Conservation (phyloP, 2,329 filamentous ascomycete genomes). For the Colletotrichum falcatum region DNA sequence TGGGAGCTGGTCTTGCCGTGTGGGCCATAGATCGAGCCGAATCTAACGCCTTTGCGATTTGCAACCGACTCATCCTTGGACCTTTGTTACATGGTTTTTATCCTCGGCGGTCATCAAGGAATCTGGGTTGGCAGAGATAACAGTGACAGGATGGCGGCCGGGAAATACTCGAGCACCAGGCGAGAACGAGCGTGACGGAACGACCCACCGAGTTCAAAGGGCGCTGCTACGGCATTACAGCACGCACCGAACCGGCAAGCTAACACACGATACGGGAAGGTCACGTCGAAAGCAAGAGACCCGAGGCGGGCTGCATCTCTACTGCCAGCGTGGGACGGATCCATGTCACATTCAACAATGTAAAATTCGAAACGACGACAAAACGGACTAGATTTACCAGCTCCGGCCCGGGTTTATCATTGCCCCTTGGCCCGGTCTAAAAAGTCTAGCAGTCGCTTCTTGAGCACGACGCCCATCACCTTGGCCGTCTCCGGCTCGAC, state of each 20-base stretch:
- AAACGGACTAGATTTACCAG: too few species aligned
- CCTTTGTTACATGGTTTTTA: neutral
- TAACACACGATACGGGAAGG: neutral
- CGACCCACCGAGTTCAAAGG: too few species aligned
- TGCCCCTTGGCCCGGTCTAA: conserved; percentile 20
- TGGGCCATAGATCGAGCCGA: conserved; percentile 38
- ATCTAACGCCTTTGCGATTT: conserved; percentile 39
- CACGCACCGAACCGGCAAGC: neutral
- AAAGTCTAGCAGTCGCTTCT: conserved; percentile 60
- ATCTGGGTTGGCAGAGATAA: neutral
- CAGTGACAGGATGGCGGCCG: neutral
- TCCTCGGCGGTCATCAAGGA: neutral
- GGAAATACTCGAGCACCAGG: neutral
- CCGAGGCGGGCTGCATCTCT: too few species aligned
- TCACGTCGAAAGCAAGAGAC: neutral
- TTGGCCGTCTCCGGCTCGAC: conserved; percentile 63
- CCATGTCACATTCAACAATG: neutral
- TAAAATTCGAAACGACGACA: neutral
- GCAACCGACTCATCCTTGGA: neutral
- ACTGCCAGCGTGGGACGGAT: neutral
- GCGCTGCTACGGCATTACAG: neutral
- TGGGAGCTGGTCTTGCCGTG: conserved; percentile 22
- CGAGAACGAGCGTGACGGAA: neutral
- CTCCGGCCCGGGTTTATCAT: neutral
- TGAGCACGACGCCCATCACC: conserved; percentile 66